phyloP scores from a whole-genome alignment of 2,329 filamentous ascomycete species.

The Hymenoscyphus scutula region DNA sequence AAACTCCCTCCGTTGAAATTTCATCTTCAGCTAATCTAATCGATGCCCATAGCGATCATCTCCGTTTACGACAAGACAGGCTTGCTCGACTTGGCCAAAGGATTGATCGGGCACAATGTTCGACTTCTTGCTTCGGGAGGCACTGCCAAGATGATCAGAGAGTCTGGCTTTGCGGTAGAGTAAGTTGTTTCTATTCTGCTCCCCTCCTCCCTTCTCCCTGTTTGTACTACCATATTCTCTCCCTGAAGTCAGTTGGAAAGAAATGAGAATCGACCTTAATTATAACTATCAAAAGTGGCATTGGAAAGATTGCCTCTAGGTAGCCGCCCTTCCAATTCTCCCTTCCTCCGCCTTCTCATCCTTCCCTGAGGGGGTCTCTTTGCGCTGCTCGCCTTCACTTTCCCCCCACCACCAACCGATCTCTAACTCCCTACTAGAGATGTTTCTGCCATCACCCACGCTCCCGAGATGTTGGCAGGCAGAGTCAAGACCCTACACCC shows the following conservation, averaged over 20 bases:
- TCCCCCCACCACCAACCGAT: not conserved
- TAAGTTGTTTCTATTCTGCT: conserved; percentile 47
- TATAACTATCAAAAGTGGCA: conserved; percentile 1
- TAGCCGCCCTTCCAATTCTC: not conserved
- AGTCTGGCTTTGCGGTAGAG: conserved; percentile 94
- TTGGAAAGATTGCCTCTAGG: not conserved
- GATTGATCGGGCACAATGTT: conserved; percentile 83
- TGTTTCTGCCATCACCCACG: conserved; percentile 94
- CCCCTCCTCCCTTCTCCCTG: conserved; percentile 1
- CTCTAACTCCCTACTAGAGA: conserved; percentile 57
- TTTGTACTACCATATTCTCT: conserved; percentile 6
- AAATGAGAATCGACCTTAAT: not conserved
- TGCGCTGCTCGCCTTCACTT: not conserved
- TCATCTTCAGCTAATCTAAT: conserved; percentile 16
- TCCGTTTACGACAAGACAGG: conserved; percentile 99
- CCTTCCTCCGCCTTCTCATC: not conserved
- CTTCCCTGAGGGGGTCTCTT: not conserved
- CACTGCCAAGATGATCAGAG: conserved; percentile 93
- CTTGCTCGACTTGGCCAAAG: conserved; percentile 86
- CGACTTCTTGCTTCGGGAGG: conserved; percentile 92
- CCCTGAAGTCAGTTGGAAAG: conserved; percentile 3
- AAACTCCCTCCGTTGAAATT: not conserved
- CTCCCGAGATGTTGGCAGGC: conserved; percentile 93
- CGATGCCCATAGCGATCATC: conserved; percentile 67
- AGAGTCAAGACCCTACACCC: conserved; percentile 95